A percentile compares a stretch with the other conserved stretches of the same genome.
Evolutionary conservation across 1,139 yeast species (phyloP).

Genomic region (Candida sp.): DNA sequence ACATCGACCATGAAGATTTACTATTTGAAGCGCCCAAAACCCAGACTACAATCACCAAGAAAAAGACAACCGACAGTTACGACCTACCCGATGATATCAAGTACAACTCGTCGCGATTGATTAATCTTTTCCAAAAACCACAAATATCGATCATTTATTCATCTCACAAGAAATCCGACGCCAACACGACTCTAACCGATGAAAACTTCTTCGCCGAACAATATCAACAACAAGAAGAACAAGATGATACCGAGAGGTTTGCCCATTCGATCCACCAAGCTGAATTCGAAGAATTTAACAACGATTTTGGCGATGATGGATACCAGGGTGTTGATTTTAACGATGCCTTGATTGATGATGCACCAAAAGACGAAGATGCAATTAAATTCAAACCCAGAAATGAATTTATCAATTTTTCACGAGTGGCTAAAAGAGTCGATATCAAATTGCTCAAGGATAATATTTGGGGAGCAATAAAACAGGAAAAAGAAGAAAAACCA

Average conservation of each 20-base stretch:
- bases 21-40: constrained; percentile 51
- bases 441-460: constrained; percentile 77
- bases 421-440: constrained; percentile 83
- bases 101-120: constrained; percentile 66
- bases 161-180: constrained; percentile 14
- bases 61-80: constrained; percentile 31
- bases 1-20: constrained; percentile 32
- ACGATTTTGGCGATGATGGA: constrained; percentile 36
- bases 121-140: constrained; percentile 71
- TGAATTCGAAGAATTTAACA: constrained; percentile 40
- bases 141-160: constrained; percentile 33
- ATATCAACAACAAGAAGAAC: constrained; percentile 41
- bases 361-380: constrained; percentile 18
- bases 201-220: constrained; percentile 75
- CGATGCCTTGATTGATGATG: constrained; percentile 34
- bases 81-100: constrained; percentile 72
- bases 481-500: constrained; percentile 10
- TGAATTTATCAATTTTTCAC: constrained; percentile 70
- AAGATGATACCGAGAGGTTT: constrained; percentile 29
- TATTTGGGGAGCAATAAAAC: constrained; percentile 63
- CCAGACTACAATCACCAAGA: constrained; percentile 23
- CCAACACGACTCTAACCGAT: constrained; percentile 42
- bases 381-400: constrained; percentile 42
- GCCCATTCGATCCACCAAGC: constrained; percentile 45
- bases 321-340: constrained; percentile 44